Percentiles rank a stretch among this genome's conserved stretches.
phyloP scores from a whole-genome alignment of 164 flowering plant species.

The Paratinospora sagittata region DNA sequence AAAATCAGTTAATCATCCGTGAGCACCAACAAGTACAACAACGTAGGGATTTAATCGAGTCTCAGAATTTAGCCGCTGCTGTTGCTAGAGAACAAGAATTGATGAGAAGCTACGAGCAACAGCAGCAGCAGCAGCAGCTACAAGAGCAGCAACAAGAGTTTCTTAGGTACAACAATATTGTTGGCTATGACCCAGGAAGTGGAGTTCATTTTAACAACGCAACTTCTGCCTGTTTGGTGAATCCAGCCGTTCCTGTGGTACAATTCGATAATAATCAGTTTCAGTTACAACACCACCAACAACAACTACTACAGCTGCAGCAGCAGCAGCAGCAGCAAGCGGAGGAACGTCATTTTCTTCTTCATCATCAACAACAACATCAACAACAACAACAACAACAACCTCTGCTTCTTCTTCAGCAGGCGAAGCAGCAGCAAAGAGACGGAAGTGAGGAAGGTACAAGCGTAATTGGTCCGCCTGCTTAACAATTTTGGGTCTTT shows the following conservation, averaged over 20 bases:
- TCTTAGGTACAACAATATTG: conserved; percentile 6
- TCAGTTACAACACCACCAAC: conserved; percentile 7
- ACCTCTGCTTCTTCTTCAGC: not conserved
- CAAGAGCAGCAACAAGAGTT: conserved; percentile 16
- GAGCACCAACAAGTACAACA: conserved; percentile 18
- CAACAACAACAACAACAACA: conserved; percentile 5
- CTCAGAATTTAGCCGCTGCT: conserved; percentile 10
- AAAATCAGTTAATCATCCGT: conserved; percentile 10
- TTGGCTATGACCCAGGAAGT: conserved; percentile 6
- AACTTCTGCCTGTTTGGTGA: not conserved
- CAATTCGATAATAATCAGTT: not conserved
- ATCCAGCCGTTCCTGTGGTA: conserved; percentile 3
- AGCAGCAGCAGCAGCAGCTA: conserved; percentile 15
- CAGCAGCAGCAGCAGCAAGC: conserved; percentile 3
- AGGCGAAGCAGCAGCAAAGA: conserved; percentile 6
- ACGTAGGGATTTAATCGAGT: conserved; percentile 8
- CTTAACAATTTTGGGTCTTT: conserved; percentile 7
- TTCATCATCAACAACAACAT: not conserved
- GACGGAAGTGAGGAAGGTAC: conserved; percentile 10
- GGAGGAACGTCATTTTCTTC: not conserved
- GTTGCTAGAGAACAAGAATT: conserved; percentile 20
- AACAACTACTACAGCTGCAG: not conserved
- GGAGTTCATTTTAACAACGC: not conserved
- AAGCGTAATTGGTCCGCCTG: conserved; percentile 15
- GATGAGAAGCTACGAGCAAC: conserved; percentile 17